phyloP scores from a whole-genome alignment of 306 rosid genomes.

The Benincasa hispida region DNA sequence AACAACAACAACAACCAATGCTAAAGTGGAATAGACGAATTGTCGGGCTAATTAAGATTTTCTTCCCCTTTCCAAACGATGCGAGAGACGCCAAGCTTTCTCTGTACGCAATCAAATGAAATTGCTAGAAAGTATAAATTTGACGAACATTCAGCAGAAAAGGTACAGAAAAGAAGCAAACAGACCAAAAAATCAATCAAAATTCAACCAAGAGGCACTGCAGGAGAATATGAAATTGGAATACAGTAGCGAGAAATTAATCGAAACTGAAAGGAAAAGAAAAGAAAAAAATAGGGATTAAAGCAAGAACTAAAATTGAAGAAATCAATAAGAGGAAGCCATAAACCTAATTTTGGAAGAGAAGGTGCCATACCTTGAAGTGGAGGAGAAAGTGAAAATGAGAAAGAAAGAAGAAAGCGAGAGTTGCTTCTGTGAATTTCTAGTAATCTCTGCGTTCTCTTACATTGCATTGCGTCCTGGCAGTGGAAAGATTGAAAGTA shows the following conservation, averaged over 20 bases:
- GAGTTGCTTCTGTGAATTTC: neutral
- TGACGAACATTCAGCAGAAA: neutral
- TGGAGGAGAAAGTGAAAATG: neutral
- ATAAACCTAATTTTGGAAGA: neutral
- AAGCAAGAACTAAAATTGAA: neutral
- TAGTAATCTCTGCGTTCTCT: neutral
- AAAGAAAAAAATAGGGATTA: neutral
- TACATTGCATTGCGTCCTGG: neutral
- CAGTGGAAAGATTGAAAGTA: neutral
- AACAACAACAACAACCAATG: neutral
- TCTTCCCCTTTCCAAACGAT: neutral
- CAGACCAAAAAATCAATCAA: neutral
- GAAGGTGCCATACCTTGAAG: neutral
- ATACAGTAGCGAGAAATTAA: neutral
- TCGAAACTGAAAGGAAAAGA: neutral
- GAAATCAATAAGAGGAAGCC: neutral
- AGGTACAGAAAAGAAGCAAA: neutral
- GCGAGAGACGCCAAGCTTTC: neutral
- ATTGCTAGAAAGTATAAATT: neutral
- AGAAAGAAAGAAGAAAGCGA: neutral
- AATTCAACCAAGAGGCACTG: neutral
- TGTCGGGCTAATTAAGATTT: neutral
- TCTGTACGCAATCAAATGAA: neutral
- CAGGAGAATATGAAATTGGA: neutral
- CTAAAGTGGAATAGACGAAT: neutral